Evolutionary conservation across 345 rosid genomes (phyloP).

Genomic region (Eucalyptus marginata): DNA sequence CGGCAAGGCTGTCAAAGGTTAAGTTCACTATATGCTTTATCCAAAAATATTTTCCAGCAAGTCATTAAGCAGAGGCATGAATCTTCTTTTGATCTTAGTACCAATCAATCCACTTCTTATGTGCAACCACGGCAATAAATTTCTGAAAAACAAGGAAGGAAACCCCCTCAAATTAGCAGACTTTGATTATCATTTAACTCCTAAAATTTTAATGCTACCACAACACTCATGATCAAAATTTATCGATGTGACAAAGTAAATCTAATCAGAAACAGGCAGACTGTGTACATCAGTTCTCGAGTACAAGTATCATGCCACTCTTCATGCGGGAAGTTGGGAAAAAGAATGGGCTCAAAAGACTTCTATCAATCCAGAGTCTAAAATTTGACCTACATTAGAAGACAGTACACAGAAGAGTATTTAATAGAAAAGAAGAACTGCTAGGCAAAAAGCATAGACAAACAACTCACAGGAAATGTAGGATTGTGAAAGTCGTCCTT

Average conservation of each 20-base stretch:
- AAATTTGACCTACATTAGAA: neutral
- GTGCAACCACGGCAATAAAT: neutral
- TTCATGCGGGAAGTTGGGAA: neutral
- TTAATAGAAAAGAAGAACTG: neutral
- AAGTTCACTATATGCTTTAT: neutral
- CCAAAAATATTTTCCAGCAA: neutral
- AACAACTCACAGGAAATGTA: constrained; percentile 66
- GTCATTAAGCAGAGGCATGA: neutral
- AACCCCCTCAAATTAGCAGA: neutral
- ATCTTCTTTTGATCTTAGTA: neutral
- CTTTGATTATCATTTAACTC: neutral
- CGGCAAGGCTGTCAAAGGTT: neutral
- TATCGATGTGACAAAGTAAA: neutral
- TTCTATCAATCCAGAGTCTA: neutral
- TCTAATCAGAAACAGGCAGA: neutral
- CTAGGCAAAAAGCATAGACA: neutral
- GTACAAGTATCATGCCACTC: neutral
- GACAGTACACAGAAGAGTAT: neutral
- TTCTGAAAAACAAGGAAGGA: neutral
- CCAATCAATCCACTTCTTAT: neutral
- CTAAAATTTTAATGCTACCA: neutral
- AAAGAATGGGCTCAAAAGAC: neutral
- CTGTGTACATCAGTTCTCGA: neutral
- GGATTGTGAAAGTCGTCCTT: constrained; percentile 88
- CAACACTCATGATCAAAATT: neutral